Evolutionary conservation across 2,329 filamentous ascomycete genomes (phyloP).

Genomic region (Ciborinia camelliae): DNA sequence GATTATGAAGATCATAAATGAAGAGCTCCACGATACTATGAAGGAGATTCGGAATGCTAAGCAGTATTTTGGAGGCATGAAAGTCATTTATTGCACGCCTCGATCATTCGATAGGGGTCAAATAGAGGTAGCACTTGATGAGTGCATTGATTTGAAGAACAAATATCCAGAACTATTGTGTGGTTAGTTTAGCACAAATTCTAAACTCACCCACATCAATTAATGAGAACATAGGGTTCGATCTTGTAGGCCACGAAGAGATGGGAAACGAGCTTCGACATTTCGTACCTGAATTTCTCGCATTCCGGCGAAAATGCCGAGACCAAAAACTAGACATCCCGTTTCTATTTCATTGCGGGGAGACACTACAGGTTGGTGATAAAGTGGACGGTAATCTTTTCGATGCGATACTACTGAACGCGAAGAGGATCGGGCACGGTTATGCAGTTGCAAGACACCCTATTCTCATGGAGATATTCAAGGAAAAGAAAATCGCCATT

Average conservation of each 20-base stretch:
- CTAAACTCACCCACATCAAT: neutral
- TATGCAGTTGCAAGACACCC: constrained; percentile 67
- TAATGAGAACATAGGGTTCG: constrained; percentile 52
- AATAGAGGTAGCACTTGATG: constrained; percentile 52
- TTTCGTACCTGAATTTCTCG: constrained; percentile 53
- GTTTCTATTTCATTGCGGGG: constrained; percentile 74
- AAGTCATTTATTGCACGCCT: constrained; percentile 70
- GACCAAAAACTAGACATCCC: constrained; percentile 54
- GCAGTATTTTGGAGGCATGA: constrained; percentile 58
- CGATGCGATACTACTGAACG: constrained; percentile 62
- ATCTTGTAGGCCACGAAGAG: constrained; percentile 66
- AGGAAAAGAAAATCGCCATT: constrained; percentile 61
- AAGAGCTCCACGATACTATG: constrained; percentile 51
- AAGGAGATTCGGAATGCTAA: constrained; percentile 40
- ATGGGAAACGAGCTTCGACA: constrained; percentile 57
- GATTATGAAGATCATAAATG: constrained; percentile 59
- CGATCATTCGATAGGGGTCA: constrained; percentile 51
- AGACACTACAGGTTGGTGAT: constrained; percentile 65
- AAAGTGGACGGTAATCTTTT: constrained; percentile 65
- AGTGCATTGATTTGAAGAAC: constrained; percentile 60
- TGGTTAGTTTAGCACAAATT: constrained; percentile 44
- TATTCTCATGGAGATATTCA: constrained; percentile 63
- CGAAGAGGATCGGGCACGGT: constrained; percentile 71
- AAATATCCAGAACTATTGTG: constrained; percentile 58
- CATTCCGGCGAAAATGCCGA: constrained; percentile 53